Base-by-base conservation (phyloP, 2,329 filamentous ascomycete genomes). In the Aschersonia sp. region DNA sequence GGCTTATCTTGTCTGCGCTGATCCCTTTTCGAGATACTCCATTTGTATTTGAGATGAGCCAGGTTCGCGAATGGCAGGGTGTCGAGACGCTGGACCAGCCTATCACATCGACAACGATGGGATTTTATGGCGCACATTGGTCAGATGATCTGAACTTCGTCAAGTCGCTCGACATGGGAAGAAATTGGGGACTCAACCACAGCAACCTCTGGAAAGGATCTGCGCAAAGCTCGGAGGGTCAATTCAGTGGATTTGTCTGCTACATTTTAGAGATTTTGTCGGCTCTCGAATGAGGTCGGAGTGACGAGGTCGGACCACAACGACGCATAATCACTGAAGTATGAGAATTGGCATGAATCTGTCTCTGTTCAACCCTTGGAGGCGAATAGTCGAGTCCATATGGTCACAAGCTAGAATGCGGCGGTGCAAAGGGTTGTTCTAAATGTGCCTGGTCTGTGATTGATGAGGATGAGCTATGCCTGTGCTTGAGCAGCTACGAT, bases 401-500 rank as follows among this genome's bases (percentile, higher is more conserved):
- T 20, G 20, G 20, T 20, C 20, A 20, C 20, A 20, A 20, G 20
- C 20, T 20, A 20, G 20, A 20, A 20, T 20, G 20, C 20, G 20
- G 20, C 2, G 28, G 20, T 9, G 30, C 28, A 29, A 29, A n/a
- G 10, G 12, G 9, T 30, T 29, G 20, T 30, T 44, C 40, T 9
- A 2, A 7, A 29, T 43, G 40, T 10, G 40, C 40, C 40, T 9
- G 2, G 28, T 43, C 4, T 43, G 9, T 43, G 9, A 10, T 43
- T 43, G 28, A 9, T 7, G 6, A 4, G 28, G 40, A n/a, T 9
- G 40, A 10, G 20, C 43, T 31, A 44, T 44, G 53, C 53, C 47
- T 57, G 53, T 12, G 58, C 55, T 9, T 63, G 61, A 30, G 56
- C 56, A 43, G 66, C 64, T 64, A 72, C 65, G 40, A 67, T 62